Evolutionary conservation across 2,329 filamentous ascomycete species (phyloP).

Genomic region (Aspergillus fructus): DNA sequence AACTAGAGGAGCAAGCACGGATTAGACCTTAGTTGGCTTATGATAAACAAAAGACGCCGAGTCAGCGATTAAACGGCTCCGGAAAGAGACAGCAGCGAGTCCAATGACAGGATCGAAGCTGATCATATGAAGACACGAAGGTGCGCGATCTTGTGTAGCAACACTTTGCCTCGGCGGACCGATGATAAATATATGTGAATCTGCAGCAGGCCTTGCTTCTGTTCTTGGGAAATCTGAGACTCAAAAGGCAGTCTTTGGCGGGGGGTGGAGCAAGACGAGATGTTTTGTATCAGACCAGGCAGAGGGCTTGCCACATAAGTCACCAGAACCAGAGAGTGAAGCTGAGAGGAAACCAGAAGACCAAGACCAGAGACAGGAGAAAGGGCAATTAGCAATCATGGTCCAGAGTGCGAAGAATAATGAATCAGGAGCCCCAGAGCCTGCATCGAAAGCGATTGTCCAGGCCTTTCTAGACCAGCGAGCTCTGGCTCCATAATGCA

Average conservation of each 20-base stretch:
- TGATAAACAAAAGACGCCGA: slow-evolving; percentile 18
- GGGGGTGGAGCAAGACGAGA: slow-evolving; percentile 6
- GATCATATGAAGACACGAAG: slow-evolving; percentile 22
- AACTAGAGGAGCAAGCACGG: neutral
- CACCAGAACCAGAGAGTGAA: slow-evolving; percentile 2
- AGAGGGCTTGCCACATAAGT: slow-evolving; percentile 13
- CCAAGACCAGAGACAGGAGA: slow-evolving; percentile 8
- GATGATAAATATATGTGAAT: slow-evolving; percentile 9
- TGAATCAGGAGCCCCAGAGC: neutral
- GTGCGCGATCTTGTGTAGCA: slow-evolving; percentile 21
- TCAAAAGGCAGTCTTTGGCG: neutral
- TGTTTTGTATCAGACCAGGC: slow-evolving; percentile 19
- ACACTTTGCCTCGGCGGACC: neutral
- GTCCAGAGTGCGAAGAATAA: neutral
- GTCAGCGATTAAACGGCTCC: slow-evolving; percentile 7
- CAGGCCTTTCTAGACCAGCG: neutral
- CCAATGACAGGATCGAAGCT: slow-evolving; percentile 12
- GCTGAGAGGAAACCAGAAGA: neutral
- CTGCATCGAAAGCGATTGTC: neutral
- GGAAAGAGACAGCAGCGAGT: slow-evolving; percentile 13
- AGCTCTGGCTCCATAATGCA: neutral
- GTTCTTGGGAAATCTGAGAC: neutral
- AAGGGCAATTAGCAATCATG: neutral
- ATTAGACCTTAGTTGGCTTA: slow-evolving; percentile 1
- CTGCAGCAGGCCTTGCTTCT: neutral